These are phyloP conservation scores for Podila horticola DNA, from an alignment of 192 early-diverging fungal species.

Conservation along the genomic window DNA sequence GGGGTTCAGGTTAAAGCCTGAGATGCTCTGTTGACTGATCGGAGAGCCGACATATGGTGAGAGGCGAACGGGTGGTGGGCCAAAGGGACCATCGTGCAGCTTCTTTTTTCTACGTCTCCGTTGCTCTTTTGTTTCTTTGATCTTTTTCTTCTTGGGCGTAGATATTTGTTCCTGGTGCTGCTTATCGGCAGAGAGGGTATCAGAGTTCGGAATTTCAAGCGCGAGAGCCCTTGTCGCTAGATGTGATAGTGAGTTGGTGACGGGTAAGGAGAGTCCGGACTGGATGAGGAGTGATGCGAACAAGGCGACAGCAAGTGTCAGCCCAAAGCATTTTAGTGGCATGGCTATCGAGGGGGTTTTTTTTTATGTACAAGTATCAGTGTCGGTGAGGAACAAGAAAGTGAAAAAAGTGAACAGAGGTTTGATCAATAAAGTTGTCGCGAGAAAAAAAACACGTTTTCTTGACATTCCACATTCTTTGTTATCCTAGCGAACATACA, in stretches of 20 bases:
- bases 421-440: neutral
- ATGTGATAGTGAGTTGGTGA: neutral
- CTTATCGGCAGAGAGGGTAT: neutral
- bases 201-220: neutral
- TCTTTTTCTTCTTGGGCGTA: neutral
- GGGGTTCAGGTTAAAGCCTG: constrained; percentile 1
- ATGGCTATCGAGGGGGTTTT: neutral
- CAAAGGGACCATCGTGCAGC: neutral
- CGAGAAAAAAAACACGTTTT: neutral
- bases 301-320: neutral
- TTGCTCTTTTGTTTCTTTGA: neutral
- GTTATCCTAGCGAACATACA: neutral
- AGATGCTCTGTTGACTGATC: constrained; percentile 13
- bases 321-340: neutral
- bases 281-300: neutral
- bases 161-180: constrained; percentile 2
- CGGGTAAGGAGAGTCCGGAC: neutral
- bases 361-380: neutral
- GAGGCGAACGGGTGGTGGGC: neutral
- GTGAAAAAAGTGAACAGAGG: neutral
- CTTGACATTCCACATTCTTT: neutral
- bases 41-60: neutral
- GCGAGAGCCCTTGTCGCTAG: neutral
- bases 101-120: constrained; percentile 33
- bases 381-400: neutral